These are phyloP conservation scores for Colletotrichum sp. DNA, from an alignment of 2,329 filamentous ascomycete species.

Conservation along the genomic window DNA sequence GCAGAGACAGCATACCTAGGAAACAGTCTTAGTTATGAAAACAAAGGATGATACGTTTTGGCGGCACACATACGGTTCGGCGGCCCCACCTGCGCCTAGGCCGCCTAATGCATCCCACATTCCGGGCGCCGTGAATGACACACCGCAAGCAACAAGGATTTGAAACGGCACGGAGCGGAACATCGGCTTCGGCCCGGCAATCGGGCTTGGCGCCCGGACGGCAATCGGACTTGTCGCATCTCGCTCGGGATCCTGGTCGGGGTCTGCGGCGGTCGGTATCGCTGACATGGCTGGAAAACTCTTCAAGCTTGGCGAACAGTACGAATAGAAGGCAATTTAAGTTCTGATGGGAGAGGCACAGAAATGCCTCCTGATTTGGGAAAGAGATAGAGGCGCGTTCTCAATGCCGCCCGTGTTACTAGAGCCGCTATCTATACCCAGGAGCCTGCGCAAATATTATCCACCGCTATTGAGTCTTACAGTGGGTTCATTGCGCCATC, in stretches of 20 bases:
- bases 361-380: background rate
- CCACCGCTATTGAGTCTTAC: slow-evolving; percentile 27
- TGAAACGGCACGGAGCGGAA: slow-evolving; percentile 9
- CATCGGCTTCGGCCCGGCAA: background rate
- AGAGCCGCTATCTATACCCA: background rate
- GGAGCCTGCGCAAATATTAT: slow-evolving; percentile 2
- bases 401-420: no score
- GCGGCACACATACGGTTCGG: background rate
- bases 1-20: background rate
- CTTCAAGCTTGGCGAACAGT: background rate
- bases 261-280: background rate
- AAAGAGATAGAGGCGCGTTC: no score
- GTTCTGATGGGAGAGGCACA: background rate
- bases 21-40: background rate
- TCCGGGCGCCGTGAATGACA: slow-evolving; percentile 2
- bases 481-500: slow-evolving; percentile 34
- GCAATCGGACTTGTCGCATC: background rate
- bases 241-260: background rate
- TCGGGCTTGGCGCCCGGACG: background rate
- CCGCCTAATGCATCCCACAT: slow-evolving; percentile 12
- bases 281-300: background rate
- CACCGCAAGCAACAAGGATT: background rate
- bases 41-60: background rate
- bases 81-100: slow-evolving; percentile 1
- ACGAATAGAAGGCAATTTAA: background rate